A percentile compares a stretch with the other conserved stretches of the same genome.
Conservation (phyloP, 129 eudicot species). For the Artemisia annua region DNA sequence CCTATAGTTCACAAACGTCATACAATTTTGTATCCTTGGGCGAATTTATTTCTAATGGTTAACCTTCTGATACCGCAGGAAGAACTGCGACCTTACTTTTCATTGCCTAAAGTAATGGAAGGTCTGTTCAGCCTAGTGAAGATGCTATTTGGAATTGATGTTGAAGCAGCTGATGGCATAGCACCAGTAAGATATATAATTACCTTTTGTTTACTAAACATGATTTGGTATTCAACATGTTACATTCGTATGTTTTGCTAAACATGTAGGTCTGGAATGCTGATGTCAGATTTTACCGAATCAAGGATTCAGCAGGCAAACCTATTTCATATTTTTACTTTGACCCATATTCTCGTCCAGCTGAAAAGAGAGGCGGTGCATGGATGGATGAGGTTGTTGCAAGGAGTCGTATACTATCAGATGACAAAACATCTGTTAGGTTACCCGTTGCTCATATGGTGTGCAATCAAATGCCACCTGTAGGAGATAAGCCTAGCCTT, state of each 20-base stretch:
- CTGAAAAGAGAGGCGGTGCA: slow-evolving; percentile 95
- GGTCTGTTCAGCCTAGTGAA: slow-evolving; percentile 90
- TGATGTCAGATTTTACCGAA: slow-evolving; percentile 78
- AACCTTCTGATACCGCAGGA: slow-evolving; percentile 51
- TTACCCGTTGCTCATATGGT: slow-evolving; percentile 97
- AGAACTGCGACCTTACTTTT: slow-evolving; percentile 90
- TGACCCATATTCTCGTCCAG: slow-evolving; percentile 96
- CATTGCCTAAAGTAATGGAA: slow-evolving; percentile 97
- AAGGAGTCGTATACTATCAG: slow-evolving; percentile 78
- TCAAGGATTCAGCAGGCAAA: slow-evolving; percentile 76
- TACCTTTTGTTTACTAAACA: background rate
- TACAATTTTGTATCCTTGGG: background rate
- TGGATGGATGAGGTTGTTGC: slow-evolving; percentile 97
- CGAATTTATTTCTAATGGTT: background rate
- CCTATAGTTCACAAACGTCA: background rate
- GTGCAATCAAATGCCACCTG: slow-evolving; percentile 97
- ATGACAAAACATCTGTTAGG: slow-evolving; percentile 70
- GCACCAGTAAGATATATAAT: slow-evolving; percentile 65
- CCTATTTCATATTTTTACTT: slow-evolving; percentile 89
- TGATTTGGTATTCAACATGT: background rate
- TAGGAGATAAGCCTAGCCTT: slow-evolving; percentile 93
- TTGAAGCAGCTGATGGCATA: slow-evolving; percentile 83
- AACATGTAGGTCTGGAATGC: slow-evolving; percentile 78
- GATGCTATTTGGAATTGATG: slow-evolving; percentile 71
- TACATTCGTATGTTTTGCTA: slow-evolving; percentile 11